Base-by-base conservation (phyloP, 2,329 filamentous ascomycete species). In the Fusarium liriodendri region DNA sequence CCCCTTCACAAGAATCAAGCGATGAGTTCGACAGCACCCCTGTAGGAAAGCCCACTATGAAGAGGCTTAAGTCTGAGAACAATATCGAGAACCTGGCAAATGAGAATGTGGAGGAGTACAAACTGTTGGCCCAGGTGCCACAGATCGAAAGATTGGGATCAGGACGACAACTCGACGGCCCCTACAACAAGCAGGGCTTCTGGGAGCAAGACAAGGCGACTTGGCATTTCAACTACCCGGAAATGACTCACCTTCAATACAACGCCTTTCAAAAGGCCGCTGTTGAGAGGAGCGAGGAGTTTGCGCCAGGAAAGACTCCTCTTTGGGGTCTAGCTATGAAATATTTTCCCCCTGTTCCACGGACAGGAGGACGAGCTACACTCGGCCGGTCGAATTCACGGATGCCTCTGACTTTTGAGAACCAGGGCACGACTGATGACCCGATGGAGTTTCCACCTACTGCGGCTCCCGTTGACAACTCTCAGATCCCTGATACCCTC, bases 161-260 rank as follows among this genome's bases (percentile, higher is more conserved):
- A 0, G 85, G 85, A n/a, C 86, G 90, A 27, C 88, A 89, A 72
- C 89, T 91, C 45, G 89, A 92, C 74, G 82, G 84, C 22, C 87
- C 88, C 5, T 85, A 90, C 14, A 84, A 86, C 73, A 91, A 91
- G 72, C 85, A 83, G 8, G 84, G 84, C 1, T 92, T 88, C 76
- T 92, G 90, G 90, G 85, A 87, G 55, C 83, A 84, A 52, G 87
- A 91, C 73, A 83, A 83, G 64, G 82, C 78, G 22, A 91, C 88
- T 1, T 91, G 89, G 86, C 90, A 92, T 72, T 83, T 91, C 5
- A 79, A 88, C 60, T 92, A 92, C 74, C 90, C 90, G 0, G 88
- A 90, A 71, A 91, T 92, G 89, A 91, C 87, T 1, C 86, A 89
- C 65, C 82, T 89, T 8, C 89, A 92, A 70, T 87, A 87, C 65